Evolutionary conservation across 345 rosid species (phyloP).

Genomic region (Populus nigra): DNA sequence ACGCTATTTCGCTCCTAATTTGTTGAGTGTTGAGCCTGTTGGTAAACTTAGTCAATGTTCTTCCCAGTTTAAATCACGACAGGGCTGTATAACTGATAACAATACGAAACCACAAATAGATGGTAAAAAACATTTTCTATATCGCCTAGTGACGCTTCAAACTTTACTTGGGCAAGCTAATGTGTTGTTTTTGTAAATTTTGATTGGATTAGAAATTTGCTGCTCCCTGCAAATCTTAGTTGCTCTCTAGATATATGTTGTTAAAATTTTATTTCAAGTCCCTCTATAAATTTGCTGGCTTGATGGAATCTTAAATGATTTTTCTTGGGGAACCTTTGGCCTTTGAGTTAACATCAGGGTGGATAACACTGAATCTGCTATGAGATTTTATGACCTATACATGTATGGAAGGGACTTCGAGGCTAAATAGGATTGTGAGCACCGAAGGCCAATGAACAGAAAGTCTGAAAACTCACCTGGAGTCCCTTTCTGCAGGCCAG

Average conservation of each 20-base stretch:
- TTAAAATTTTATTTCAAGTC: background rate
- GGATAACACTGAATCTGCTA: conserved; percentile 23
- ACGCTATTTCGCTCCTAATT: background rate
- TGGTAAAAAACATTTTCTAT: background rate
- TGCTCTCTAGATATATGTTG: background rate
- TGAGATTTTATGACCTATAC: conserved; percentile 26
- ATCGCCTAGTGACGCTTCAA: background rate
- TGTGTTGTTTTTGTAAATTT: background rate
- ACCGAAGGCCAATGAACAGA: conserved; percentile 4
- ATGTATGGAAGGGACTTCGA: background rate
- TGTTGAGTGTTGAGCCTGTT: background rate
- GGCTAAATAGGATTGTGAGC: conserved; percentile 10
- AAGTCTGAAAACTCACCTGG: conserved; percentile 5
- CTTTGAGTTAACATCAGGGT: background rate
- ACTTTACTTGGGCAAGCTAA: background rate
- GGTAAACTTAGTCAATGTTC: background rate
- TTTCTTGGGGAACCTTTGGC: background rate
- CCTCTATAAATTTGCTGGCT: conserved; percentile 2
- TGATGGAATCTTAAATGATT: conserved; percentile 15
- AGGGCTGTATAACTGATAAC: background rate
- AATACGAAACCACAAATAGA: background rate
- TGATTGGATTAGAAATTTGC: background rate
- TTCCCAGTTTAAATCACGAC: background rate
- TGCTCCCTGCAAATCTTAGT: background rate
- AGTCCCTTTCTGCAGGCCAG: conserved; percentile 5